Evolutionary conservation across 768 basidiomycete genomes (phyloP).

Genomic region (Neoboletus magnificus): DNA sequence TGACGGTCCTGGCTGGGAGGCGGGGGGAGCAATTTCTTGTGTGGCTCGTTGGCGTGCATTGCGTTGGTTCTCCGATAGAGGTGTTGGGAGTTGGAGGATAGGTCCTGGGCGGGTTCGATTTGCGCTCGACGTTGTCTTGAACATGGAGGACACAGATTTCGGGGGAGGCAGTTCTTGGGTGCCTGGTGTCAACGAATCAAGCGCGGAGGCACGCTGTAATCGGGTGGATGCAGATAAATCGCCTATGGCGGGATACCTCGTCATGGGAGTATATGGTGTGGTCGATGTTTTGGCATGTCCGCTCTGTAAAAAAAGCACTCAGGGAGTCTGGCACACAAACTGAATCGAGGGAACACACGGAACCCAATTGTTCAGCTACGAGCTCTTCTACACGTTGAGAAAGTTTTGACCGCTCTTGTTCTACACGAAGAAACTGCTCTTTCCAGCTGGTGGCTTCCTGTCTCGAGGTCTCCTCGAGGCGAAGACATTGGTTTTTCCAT

Average conservation of each 20-base stretch:
- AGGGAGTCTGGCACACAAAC: not conserved
- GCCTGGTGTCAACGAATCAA: constrained; percentile 23
- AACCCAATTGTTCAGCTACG: constrained; percentile 42
- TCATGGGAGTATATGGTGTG: constrained; percentile 35
- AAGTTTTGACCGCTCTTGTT: constrained; percentile 61
- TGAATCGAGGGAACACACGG: constrained; percentile 34
- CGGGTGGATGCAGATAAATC: constrained; percentile 32
- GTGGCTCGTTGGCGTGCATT: constrained; percentile 19
- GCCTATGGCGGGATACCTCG: constrained; percentile 15
- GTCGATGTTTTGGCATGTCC: constrained; percentile 14
- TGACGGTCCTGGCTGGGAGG: constrained; percentile 5
- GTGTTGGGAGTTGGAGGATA: constrained; percentile 28
- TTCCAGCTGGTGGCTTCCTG: constrained; percentile 68
- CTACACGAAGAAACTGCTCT: constrained; percentile 72
- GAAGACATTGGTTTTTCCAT: constrained; percentile 66
- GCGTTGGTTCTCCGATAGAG: constrained; percentile 30
- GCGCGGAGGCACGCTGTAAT: constrained; percentile 11
- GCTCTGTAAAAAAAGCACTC: constrained; percentile 10
- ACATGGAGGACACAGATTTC: constrained; percentile 29
- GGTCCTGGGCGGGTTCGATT: constrained; percentile 10
- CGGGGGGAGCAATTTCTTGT: constrained; percentile 1
- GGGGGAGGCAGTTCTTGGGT: constrained; percentile 31
- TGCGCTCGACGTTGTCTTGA: constrained; percentile 17
- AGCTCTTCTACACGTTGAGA: constrained; percentile 58
- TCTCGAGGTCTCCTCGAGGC: constrained; percentile 44